These are phyloP conservation scores for Exophiala sp. DNA, from an alignment of 2,329 filamentous ascomycete genomes.

Conservation along the genomic window DNA sequence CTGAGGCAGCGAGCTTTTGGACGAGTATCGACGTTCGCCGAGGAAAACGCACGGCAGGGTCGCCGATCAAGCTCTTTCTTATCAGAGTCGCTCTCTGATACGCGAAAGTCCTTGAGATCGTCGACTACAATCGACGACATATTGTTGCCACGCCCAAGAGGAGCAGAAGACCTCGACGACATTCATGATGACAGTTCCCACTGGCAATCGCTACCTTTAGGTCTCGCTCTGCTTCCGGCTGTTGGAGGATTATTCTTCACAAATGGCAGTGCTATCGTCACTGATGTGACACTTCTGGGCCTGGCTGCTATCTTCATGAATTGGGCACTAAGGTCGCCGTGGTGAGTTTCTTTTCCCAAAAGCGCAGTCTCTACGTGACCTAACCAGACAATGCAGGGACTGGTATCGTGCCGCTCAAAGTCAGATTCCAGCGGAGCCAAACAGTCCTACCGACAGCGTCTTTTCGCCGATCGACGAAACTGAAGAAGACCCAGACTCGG, in stretches of 20 bases:
- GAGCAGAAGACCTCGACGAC: slow-evolving; percentile 35
- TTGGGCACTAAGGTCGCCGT: slow-evolving; percentile 87
- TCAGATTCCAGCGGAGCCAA: slow-evolving; percentile 54
- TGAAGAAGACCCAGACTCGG: slow-evolving; percentile 31
- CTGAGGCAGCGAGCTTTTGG: slow-evolving; percentile 37
- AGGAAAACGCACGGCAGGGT: slow-evolving; percentile 31
- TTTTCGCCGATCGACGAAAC: slow-evolving; percentile 32
- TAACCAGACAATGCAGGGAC: slow-evolving; percentile 46
- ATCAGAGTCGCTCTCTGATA: slow-evolving; percentile 70
- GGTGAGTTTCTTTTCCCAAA: slow-evolving; percentile 52
- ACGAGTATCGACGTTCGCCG: slow-evolving; percentile 38
- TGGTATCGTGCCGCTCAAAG: slow-evolving; percentile 73
- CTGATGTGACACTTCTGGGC: slow-evolving; percentile 76
- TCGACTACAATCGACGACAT: slow-evolving; percentile 63
- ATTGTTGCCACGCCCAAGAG: slow-evolving; percentile 55
- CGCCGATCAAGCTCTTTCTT: slow-evolving; percentile 71
- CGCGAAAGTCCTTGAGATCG: slow-evolving; percentile 59
- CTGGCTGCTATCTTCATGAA: slow-evolving; percentile 83
- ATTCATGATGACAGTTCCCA: slow-evolving; percentile 55
- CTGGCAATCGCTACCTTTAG: slow-evolving; percentile 77
- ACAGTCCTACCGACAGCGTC: slow-evolving; percentile 19
- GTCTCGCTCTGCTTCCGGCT: slow-evolving; percentile 79
- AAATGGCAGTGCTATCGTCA: slow-evolving; percentile 77
- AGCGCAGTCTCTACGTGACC: slow-evolving; percentile 9
- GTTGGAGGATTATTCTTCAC: slow-evolving; percentile 80